Conservation (phyloP, 805 yeast genomes). For the Spathaspora arborariae region DNA sequence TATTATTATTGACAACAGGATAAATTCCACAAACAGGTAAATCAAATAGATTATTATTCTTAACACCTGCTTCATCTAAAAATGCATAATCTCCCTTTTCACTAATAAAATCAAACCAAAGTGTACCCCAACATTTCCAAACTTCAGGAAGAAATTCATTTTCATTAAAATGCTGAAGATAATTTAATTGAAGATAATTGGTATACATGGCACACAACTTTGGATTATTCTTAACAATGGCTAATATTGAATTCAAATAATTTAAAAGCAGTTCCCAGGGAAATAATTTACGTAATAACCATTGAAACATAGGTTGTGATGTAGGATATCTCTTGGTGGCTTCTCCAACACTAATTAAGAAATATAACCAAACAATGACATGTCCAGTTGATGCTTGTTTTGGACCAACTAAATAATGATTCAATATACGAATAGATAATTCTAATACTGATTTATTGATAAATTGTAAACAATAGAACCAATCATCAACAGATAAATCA, state of each 20-base stretch:
- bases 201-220: conserved; percentile 21
- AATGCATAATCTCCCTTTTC: conserved; percentile 51
- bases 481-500: conserved; percentile 38
- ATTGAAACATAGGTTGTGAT: conserved; percentile 44
- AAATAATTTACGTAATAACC: conserved; percentile 51
- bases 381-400: conserved; percentile 68
- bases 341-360: conserved; percentile 59
- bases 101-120: conserved; percentile 67
- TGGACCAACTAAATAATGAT: conserved; percentile 68
- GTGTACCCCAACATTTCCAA: conserved; percentile 82
- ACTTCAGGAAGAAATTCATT: conserved; percentile 69
- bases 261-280: conserved; percentile 69
- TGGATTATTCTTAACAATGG: conserved; percentile 22
- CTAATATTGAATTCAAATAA: conserved; percentile 57
- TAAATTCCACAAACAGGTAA: conserved; percentile 58
- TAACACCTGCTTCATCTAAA: conserved; percentile 53
- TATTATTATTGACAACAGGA: conserved; percentile 20
- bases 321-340: conserved; percentile 45
- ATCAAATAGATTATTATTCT: conserved; percentile 52
- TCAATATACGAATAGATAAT: conserved; percentile 63
- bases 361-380: conserved; percentile 73
- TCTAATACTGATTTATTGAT: conserved; percentile 64
- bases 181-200: conserved; percentile 24
- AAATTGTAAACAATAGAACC: conserved; percentile 56
- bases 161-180: conserved; percentile 48